Evolutionary conservation across 352 stramenopile species (phyloP), one percentile per base, ranked within the genome.

Genomic region (Globisporangium canariense): DNA sequence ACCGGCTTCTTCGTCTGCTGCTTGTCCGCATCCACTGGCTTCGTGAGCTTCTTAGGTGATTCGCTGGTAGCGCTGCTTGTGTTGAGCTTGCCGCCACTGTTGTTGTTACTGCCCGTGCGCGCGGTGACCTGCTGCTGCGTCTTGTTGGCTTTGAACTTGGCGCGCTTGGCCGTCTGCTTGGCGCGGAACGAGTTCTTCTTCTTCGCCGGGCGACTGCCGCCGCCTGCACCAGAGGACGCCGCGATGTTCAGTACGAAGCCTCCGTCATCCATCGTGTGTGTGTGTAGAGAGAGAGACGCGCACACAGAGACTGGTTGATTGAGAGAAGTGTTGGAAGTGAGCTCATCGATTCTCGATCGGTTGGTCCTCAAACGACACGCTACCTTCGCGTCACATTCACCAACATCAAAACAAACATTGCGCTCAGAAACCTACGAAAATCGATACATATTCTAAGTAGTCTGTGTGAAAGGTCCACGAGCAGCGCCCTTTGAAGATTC

Each of bases 201-300:
- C 75, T 89, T 91, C 40, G 51, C 57, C 20, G 69, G 73, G 57
- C 74, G 74, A 20, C 66, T 63, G 58, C 40, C 58, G 36, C 9
- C 52, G 20, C 70, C 69, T 38, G 71, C 71, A 13, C 47, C 22
- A 30, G 62, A 63, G 38, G 80, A 87, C 30, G 83, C 71, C 60
- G 82, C 76, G 63, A 94, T 92, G 65, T 94, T 93, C 58, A 94
- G 79, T 73, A 83, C 84, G 70, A 93, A 93, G 66, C 74, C 76
- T 46, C 64, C 68, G 68, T 67, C 75, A 54, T 85, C 81, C 79
- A 87, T 87, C 8, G 28, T 43, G 22, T 22, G 34, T 32, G 22
- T 9, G 22, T 47, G 18, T 38, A 40, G 13, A 40, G 16, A 56
- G 28, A 56, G 25, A 36, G 51, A 16, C 8, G 30, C 7, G 14